These are phyloP conservation scores for Aureobasidium uvarum DNA, from an alignment of 2,329 filamentous ascomycete genomes.

Conservation along the genomic window DNA sequence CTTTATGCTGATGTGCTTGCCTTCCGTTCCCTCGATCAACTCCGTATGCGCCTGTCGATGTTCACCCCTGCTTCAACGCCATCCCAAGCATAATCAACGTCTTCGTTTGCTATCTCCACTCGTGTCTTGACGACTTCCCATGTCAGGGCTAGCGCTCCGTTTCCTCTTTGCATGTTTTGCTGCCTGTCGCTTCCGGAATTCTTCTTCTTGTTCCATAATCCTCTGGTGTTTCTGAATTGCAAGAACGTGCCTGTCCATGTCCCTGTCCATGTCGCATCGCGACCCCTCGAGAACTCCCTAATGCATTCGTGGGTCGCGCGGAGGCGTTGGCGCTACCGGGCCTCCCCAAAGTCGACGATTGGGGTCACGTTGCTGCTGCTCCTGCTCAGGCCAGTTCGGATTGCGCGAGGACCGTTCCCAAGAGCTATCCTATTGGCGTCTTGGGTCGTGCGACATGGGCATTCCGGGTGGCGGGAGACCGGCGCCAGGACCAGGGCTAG, in stretches of 20 bases:
- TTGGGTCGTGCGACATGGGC: constrained; percentile 22
- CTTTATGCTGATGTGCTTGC: constrained; percentile 2
- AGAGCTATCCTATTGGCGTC: constrained; percentile 24
- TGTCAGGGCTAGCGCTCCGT: constrained; percentile 1
- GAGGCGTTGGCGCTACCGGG: background rate
- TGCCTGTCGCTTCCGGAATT: background rate
- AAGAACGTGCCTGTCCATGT: too few relatives aligned
- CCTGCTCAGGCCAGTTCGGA: background rate
- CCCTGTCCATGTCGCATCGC: too few relatives aligned
- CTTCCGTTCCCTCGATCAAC: background rate
- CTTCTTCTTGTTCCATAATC: background rate
- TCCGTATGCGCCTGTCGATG: constrained; percentile 14
- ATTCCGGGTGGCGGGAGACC: constrained; percentile 20
- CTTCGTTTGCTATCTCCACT: background rate
- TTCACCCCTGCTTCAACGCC: constrained; percentile 3
- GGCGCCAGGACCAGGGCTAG: constrained; percentile 30
- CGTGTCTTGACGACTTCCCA: background rate
- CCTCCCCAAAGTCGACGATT: too few relatives aligned
- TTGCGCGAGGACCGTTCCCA: background rate
- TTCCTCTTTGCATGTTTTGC: background rate
- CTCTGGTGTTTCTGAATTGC: background rate
- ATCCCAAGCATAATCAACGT: constrained; percentile 1
- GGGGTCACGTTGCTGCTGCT: too few relatives aligned
- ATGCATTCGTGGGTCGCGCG: background rate
- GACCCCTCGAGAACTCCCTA: background rate